These are phyloP conservation scores for Ogataea philodendri DNA, from an alignment of 805 yeast species.

Conservation along the genomic window DNA sequence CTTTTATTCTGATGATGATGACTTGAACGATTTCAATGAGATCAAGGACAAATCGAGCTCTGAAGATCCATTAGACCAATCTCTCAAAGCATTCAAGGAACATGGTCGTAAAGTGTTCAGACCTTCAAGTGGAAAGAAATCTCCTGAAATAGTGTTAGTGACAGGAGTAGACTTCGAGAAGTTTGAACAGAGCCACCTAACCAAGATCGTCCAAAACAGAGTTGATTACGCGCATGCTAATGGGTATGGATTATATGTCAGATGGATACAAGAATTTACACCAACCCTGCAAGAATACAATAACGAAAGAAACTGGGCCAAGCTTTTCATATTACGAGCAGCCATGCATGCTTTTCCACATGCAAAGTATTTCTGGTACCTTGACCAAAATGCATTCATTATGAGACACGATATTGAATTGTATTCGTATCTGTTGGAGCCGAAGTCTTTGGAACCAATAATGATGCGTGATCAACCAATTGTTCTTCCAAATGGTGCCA, in stretches of 20 bases:
- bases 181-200: constrained; percentile 56
- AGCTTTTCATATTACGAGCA: constrained; percentile 64
- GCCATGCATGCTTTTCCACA: constrained; percentile 94
- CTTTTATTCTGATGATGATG: constrained; percentile 44
- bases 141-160: constrained; percentile 73
- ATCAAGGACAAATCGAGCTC: constrained; percentile 46
- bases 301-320: constrained; percentile 58
- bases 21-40: constrained; percentile 38
- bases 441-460: constrained; percentile 59
- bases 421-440: constrained; percentile 54
- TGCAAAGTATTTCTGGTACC: constrained; percentile 87
- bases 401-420: constrained; percentile 68
- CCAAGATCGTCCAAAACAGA: constrained; percentile 77
- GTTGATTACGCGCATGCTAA: constrained; percentile 83
- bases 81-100: constrained; percentile 57
- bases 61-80: constrained; percentile 45
- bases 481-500: constrained; percentile 62
- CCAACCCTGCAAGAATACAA: constrained; percentile 53
- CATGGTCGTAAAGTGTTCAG: constrained; percentile 60
- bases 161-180: constrained; percentile 75
- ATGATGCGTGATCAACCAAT: constrained; percentile 71
- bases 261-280: constrained; percentile 82
- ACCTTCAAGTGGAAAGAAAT: constrained; percentile 33
- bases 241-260: constrained; percentile 76
- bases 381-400: constrained; percentile 75